Base-by-base conservation (phyloP, 75 land plant species). In the Azolla pinnata region DNA sequence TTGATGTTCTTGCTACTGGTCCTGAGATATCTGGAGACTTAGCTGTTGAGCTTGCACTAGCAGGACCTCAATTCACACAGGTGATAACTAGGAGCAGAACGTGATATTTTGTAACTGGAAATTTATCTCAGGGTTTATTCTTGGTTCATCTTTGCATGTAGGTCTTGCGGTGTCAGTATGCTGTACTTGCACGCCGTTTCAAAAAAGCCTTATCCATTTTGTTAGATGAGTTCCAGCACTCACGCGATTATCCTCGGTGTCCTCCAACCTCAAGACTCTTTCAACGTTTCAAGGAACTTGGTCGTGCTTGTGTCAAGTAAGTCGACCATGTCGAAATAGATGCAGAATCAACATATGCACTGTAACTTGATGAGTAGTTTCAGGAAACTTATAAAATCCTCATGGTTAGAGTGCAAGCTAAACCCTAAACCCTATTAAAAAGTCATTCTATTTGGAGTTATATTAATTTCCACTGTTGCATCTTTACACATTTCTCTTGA, bases 61-160 rank as follows among this genome's bases (percentile, higher is more conserved):
- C 99, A 44, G 88, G 99, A 30, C 99, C 99, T 29, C 99, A 95
- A 74, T 95, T 95, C 54, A 95, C 99, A 18, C 99, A 92, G 87
- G 97, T 92, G 53, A 59, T 24, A 25, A 64, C n/a, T n/a, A n/a
- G n/a, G n/a, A n/a, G n/a, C n/a, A n/a, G n/a, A n/a, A n/a, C n/a
- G n/a, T n/a, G n/a, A n/a, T n/a, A n/a, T n/a, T n/a, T n/a, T n/a
- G n/a, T n/a, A n/a, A n/a, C n/a, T n/a, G n/a, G n/a, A n/a, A 19
- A 44, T 25, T 19, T 10, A 16, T 60, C 8, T 31, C 25, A 31
- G 35, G 29, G 33, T 2, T 38, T 8, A 27, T 59, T 32, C 27
- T 1, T 24, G 7, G 23, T 30, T 60, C 17, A 42, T 21, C 24
- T 25, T 14, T 30, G 60, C 24, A 1, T 33, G 33, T 65, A 95